These are phyloP conservation scores for Spergularia azorica DNA, from an alignment of 179 eudicot species.

Conservation along the genomic window DNA sequence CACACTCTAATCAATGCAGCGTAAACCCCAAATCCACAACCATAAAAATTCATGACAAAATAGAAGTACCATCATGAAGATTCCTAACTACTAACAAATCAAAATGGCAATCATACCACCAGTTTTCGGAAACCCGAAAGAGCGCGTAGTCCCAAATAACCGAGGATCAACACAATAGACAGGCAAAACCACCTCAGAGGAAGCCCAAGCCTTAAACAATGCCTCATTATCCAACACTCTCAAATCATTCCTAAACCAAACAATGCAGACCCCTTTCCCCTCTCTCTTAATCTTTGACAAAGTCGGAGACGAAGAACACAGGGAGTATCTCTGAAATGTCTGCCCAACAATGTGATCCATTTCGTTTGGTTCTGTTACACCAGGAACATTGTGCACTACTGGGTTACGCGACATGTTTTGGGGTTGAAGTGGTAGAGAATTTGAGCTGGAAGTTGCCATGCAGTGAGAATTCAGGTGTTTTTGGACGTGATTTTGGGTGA, in stretches of 20 bases:
- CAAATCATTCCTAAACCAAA: constrained; percentile 91
- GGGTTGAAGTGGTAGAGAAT: constrained; percentile 6
- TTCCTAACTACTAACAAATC: too few relatives aligned
- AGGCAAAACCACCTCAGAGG: constrained; percentile 71
- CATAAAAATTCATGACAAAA: too few relatives aligned
- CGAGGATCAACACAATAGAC: constrained; percentile 90
- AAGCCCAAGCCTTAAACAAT: constrained; percentile 65
- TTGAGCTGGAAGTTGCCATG: constrained; percentile 27
- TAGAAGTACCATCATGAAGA: too few relatives aligned
- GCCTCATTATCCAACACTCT: constrained; percentile 93
- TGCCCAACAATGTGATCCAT: constrained; percentile 44
- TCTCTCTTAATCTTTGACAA: constrained; percentile 30
- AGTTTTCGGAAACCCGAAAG: constrained; percentile 89
- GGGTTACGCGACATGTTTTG: constrained; percentile 8
- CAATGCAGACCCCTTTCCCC: constrained; percentile 72
- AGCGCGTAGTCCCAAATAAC: constrained; percentile 54
- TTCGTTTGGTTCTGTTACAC: constrained; percentile 37
- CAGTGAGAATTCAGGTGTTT: background rate
- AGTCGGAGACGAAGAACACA: constrained; percentile 14
- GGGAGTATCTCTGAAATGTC: constrained; percentile 50
- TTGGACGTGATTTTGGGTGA: constrained; percentile 1
- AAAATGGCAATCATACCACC: constrained; percentile 52
- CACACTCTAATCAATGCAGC: too few relatives aligned
- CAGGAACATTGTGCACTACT: constrained; percentile 41
- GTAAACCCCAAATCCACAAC: too few relatives aligned